Conservation (phyloP, 2,329 filamentous ascomycete species). For the Trichoderma oligosporum region DNA sequence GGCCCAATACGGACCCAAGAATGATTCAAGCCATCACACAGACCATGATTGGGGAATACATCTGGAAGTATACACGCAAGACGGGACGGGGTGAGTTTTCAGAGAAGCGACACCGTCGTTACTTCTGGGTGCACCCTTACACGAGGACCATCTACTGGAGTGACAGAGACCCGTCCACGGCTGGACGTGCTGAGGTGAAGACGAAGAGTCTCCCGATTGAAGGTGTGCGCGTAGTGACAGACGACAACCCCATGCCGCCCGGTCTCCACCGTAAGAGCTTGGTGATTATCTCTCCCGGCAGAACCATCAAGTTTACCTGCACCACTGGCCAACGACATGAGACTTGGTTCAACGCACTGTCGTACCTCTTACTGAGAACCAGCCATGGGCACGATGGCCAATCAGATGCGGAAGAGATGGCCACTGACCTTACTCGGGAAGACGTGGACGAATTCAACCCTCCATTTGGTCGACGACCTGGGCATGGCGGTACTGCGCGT, state of each 20-base stretch:
- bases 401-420: slow-evolving; percentile 57
- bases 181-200: slow-evolving; percentile 69
- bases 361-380: slow-evolving; percentile 81
- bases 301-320: slow-evolving; percentile 90
- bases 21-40: slow-evolving; percentile 99
- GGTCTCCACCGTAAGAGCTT: slow-evolving; percentile 93
- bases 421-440: slow-evolving; percentile 55
- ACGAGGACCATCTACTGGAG: slow-evolving; percentile 97
- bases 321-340: slow-evolving; percentile 91
- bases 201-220: slow-evolving; percentile 93
- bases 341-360: slow-evolving; percentile 97
- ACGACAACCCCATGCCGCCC: slow-evolving; percentile 93
- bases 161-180: slow-evolving; percentile 76
- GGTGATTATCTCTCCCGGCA: slow-evolving; percentile 81
- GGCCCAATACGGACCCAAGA: slow-evolving; percentile 77
- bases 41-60: slow-evolving; percentile 98
- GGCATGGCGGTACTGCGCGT: slow-evolving; percentile 38
- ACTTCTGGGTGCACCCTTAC: slow-evolving; percentile 99
- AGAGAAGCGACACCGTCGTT: slow-evolving; percentile 83
- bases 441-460: slow-evolving; percentile 82
- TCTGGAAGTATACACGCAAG: slow-evolving; percentile 99
- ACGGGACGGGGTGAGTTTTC: slow-evolving; percentile 85
- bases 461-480: slow-evolving; percentile 39
- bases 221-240: slow-evolving; percentile 83
- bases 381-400: slow-evolving; percentile 60